A percentile compares a stretch with the other conserved stretches of the same genome.
Evolutionary conservation across 495 filamentous ascomycete species (phyloP).

Genomic region (Penicillium mononematosum): DNA sequence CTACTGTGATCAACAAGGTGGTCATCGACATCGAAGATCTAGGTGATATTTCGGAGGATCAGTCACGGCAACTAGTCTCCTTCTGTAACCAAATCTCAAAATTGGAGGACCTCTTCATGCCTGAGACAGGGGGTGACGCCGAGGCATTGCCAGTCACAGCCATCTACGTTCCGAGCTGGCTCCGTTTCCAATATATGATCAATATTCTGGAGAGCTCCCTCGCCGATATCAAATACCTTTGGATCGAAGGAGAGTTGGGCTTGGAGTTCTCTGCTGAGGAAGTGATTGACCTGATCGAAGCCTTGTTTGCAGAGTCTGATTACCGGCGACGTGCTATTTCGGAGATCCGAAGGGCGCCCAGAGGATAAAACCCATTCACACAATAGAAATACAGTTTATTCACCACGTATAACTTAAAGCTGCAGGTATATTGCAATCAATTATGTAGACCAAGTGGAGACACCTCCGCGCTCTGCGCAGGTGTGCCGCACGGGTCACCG

Average conservation of each 20-base stretch:
- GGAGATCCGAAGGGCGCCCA: conserved; percentile 62
- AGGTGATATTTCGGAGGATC: conserved; percentile 78
- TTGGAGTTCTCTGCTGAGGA: conserved; percentile 81
- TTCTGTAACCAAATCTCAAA: conserved; percentile 70
- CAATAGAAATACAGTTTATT: not conserved
- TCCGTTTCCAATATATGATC: conserved; percentile 83
- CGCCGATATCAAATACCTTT: conserved; percentile 83
- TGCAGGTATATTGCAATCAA: not conserved
- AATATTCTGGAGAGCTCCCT: conserved; percentile 89
- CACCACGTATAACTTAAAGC: not conserved
- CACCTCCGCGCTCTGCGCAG: conserved; percentile 44
- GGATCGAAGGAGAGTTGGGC: conserved; percentile 80
- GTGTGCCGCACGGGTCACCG: conserved; percentile 46
- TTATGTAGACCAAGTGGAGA: conserved; percentile 24
- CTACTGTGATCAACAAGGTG: conserved; percentile 76
- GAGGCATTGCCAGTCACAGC: conserved; percentile 62
- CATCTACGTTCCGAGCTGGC: conserved; percentile 79
- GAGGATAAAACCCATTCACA: conserved; percentile 8
- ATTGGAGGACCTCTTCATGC: conserved; percentile 74
- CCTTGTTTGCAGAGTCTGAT: conserved; percentile 87
- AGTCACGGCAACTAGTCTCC: conserved; percentile 73
- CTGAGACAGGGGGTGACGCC: conserved; percentile 41
- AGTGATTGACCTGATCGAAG: conserved; percentile 81
- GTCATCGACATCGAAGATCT: conserved; percentile 85
- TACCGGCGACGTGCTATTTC: conserved; percentile 71